Evolutionary conservation across 2,329 filamentous ascomycete genomes (phyloP), one percentile per base, ranked within the genome.

Genomic region (Cordyceps fumosorosea): DNA sequence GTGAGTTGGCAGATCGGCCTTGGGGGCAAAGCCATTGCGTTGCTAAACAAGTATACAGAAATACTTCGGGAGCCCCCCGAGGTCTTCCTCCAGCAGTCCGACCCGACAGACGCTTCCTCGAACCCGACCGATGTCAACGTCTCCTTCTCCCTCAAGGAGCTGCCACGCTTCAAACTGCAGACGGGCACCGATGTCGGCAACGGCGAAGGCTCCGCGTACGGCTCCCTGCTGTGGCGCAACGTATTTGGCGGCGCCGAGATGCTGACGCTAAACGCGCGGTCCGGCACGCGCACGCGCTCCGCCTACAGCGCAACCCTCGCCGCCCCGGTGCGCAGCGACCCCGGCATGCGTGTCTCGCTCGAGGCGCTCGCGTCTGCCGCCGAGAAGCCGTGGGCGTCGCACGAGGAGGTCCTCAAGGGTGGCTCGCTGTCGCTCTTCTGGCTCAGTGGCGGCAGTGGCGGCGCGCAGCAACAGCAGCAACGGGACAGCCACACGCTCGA

Each of bases 151-250:
- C 82, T 97, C 62, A 86, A 85, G 59, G 93, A 99, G 76, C 87
- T 90, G 67, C 89, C 90, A 37, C 87, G 89, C 45, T 85, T 98
- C 70, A 86, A 92, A 63, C 84, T 98, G 70, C 96, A 96, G 78
- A 96, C 93, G 0, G 95, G 95, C 64, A 98, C 95, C 10, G 93
- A 98, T 72, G 83, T 96, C 52, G 95, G 95, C 65, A 96, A 96
- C 71, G 87, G 91, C 24, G 95, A 99, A 75, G 95, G 93, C 42
- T 96, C 93, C 8, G 93, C 93, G 4, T 98, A 96, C 72, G 88
- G 90, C 67, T 93, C 95, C 67, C 82, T 92, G 51, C 82, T 93
- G 57, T 88, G 92, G 80, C 88, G 95, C 67, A 99, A 99, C 76
- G 83, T 99, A 64, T 91, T 99, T 72, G 95, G 95, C 57, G 95